Evolutionary conservation across 2,329 filamentous ascomycete genomes (phyloP).

Genomic region (Harringtonia lauricola): DNA sequence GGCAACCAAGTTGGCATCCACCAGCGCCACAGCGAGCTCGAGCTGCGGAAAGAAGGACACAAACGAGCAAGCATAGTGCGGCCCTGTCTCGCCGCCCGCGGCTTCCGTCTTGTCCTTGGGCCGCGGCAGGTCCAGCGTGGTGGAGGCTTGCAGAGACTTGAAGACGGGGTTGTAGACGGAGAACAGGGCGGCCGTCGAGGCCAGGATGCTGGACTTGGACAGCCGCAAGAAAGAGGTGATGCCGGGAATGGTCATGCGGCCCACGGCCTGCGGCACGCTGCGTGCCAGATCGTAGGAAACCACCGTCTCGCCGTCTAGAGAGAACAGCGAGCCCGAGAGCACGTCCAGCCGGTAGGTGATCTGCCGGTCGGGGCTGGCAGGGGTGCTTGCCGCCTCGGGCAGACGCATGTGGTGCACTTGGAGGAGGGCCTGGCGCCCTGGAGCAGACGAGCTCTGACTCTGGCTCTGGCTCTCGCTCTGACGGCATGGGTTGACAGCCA

Average conservation of each 20-base stretch:
- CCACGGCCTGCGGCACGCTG: slow-evolving; percentile 49
- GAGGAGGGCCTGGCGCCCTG: slow-evolving; percentile 10
- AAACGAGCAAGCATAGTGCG: slow-evolving; percentile 27
- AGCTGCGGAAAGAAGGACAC: slow-evolving; percentile 54
- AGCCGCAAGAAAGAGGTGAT: slow-evolving; percentile 54
- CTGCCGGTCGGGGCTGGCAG: too few relatives aligned
- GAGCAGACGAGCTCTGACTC: slow-evolving; percentile 9
- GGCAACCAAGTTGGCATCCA: slow-evolving; percentile 53
- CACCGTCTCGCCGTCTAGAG: slow-evolving; percentile 42
- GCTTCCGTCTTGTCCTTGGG: slow-evolving; percentile 9
- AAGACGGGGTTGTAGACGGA: slow-evolving; percentile 61
- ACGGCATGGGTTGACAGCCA: slow-evolving; percentile 16
- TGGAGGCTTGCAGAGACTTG: slow-evolving; percentile 44
- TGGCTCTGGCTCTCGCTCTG: slow-evolving; percentile 8
- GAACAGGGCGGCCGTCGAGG: slow-evolving; percentile 44
- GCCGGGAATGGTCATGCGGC: slow-evolving; percentile 37
- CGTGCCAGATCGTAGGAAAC: slow-evolving; percentile 53
- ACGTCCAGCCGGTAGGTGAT: slow-evolving; percentile 53
- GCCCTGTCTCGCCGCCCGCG: slow-evolving; percentile 19
- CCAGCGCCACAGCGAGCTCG: slow-evolving; percentile 53
- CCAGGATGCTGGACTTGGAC: slow-evolving; percentile 54
- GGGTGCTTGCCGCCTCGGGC: slow-evolving; percentile 6
- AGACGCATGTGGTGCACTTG: slow-evolving; percentile 13
- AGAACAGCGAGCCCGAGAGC: slow-evolving; percentile 51
- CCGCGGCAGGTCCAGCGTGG: slow-evolving; percentile 31